Percentiles rank a stretch among this genome's conserved stretches.
Evolutionary conservation across 1,284 basidiomycete species (phyloP).

Genomic region (Ceratobasidium papillatum): DNA sequence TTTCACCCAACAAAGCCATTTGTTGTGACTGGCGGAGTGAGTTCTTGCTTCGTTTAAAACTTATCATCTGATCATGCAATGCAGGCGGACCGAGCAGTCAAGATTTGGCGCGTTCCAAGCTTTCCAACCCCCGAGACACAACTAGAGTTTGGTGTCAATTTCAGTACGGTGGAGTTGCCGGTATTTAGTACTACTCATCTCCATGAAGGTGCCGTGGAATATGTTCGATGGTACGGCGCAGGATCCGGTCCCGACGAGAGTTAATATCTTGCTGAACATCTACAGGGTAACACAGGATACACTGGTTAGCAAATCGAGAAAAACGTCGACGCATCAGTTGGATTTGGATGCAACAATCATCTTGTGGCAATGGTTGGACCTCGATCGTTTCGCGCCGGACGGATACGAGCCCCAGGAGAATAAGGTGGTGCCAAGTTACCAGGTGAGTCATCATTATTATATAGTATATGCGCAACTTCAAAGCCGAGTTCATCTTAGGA

Average conservation of each 20-base stretch:
- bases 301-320: slow-evolving; percentile 5
- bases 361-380: slow-evolving; percentile 25
- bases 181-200: slow-evolving; percentile 32
- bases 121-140: slow-evolving; percentile 31
- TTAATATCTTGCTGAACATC: not conserved
- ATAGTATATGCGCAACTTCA: not conserved
- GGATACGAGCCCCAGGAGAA: slow-evolving; percentile 5
- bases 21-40: slow-evolving; percentile 31
- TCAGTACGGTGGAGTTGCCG: slow-evolving; percentile 12
- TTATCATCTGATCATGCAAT: not conserved
- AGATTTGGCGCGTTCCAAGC: slow-evolving; percentile 34
- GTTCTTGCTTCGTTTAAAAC: not conserved
- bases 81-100: slow-evolving; percentile 26
- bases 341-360: not conserved
- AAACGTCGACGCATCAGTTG: not conserved
- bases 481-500: not conserved
- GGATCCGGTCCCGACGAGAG: not conserved
- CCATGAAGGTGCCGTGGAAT: slow-evolving; percentile 24
- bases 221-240: slow-evolving; percentile 18
- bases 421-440: slow-evolving; percentile 20
- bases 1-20: slow-evolving; percentile 37
- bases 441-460: slow-evolving; percentile 7
- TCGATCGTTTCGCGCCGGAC: slow-evolving; percentile 17
- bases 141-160: slow-evolving; percentile 15
- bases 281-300: slow-evolving; percentile 17